Evolutionary conservation across 768 basidiomycete genomes (phyloP), one percentile per base, ranked within the genome.

Genomic region (Lyophyllum decastes): DNA sequence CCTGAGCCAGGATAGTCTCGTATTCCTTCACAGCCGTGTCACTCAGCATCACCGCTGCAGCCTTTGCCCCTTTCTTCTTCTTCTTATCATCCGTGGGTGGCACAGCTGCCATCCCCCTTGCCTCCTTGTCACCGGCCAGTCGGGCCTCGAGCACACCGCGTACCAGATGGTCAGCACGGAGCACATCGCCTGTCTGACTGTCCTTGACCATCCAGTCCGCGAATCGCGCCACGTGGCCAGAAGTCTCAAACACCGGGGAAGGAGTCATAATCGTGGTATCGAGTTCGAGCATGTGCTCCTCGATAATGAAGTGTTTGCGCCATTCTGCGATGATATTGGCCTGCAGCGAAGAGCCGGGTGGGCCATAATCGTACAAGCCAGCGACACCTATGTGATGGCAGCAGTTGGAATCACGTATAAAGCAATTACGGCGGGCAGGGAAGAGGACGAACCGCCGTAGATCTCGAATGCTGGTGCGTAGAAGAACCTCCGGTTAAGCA

Each of bases 151-250:
- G 80, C 45, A 98, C 95, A 64, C 78, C 88, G 71, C 95, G 94
- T 61, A 98, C 94, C 17, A 98, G 84, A 73, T 98, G 97, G 72
- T 98, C 95, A 24, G 96, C 96, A 45, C 96, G 89, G 65, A 97
- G 86, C 48, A 98, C 95, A 66, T 98, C 95, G 45, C 95, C 94
- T n/a, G 91, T 95, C 78, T 92, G 87, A 24, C 79, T 78, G 65
- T 98, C 96, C 77, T 96, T 97, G 68, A 94, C 92, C 96, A 98
- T 98, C 96, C 95, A 99, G 70, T 99, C 97, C 5, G 96, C 93
- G 69, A 98, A 99, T 63, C 95, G 86, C 43, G 95, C 95, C 59
- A 98, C 96, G 76, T 98, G 97, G 26, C 97, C 95, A 33, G 95
- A 98, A 0, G 96, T 88, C 73, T 97, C 95, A 69, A 98, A 95